phyloP scores from a whole-genome alignment of 2,329 filamentous ascomycete genomes.

The Fusarium brachygibbosum region DNA sequence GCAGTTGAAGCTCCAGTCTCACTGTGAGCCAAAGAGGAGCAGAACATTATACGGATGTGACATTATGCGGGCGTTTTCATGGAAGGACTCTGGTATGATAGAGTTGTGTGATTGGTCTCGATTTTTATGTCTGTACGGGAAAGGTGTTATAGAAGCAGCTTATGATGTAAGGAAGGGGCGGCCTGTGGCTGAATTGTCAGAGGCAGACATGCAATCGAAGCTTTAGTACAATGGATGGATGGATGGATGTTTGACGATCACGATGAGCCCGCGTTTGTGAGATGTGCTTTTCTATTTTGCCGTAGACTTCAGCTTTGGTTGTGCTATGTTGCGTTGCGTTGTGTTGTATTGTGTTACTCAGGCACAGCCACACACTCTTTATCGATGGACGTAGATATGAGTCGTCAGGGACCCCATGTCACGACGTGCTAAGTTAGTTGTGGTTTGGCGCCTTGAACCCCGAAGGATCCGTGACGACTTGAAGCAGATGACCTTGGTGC shows the following conservation, averaged over 20 bases:
- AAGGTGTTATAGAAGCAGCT: constrained; percentile 39
- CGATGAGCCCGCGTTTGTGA: constrained; percentile 18
- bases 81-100: constrained; percentile 39
- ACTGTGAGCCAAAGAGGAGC: constrained; percentile 14
- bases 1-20: constrained; percentile 22
- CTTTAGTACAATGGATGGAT: constrained; percentile 17
- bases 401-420: constrained; percentile 30
- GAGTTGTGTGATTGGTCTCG: constrained; percentile 31
- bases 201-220: constrained; percentile 13
- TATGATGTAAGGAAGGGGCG: constrained; percentile 37
- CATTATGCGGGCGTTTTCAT: constrained; percentile 39
- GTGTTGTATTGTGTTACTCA: constrained; percentile 16
- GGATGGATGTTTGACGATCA: constrained; percentile 16
- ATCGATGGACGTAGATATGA: constrained; percentile 23
- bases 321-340: constrained; percentile 2
- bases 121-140: constrained; percentile 27
- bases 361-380: constrained; percentile 34
- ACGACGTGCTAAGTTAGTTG: constrained; percentile 16
- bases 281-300: not conserved
- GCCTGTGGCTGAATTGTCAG: constrained; percentile 17
- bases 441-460: constrained; percentile 33
- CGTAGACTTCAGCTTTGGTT: not conserved
- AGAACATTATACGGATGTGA: constrained; percentile 29
- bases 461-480: constrained; percentile 46
- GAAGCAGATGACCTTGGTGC: constrained; percentile 32